Evolutionary conservation across 148 eudicot species (phyloP), one percentile per base, ranked within the genome.

Genomic region (Beta vulgaris): DNA sequence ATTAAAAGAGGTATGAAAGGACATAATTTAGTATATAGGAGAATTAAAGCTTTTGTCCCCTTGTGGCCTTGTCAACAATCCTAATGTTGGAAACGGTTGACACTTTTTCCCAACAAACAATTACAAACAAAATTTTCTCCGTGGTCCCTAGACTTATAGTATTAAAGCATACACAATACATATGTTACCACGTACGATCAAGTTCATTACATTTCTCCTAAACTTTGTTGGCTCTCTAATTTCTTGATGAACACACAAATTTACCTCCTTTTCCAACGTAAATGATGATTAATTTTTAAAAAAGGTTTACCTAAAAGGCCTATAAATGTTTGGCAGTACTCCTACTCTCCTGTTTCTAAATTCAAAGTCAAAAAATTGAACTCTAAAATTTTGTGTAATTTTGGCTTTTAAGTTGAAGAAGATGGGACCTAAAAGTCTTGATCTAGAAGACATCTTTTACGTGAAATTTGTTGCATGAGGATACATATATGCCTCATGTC

Each of bases 101-200:
- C 42, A 63, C 83, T 80, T 80, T 80, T 42, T 13, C 83, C 72
- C 66, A 63, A 75, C 83, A 23, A 74, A 68, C 74, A 40, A 68
- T 54, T 65, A 64, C 48, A 29, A 29, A 64, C 48, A 29, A 29
- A 75, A 55, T 75, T 70, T 70, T 53, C 72, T 70, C n/a, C 48
- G 78, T 74, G 78, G 57, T 49, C 74, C 73, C 64, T 69, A 68
- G 15, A 55, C 53, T 60, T 58, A 36, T 63, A 21, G 5, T 18
- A 35, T 18, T 21, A 10, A 34, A 34, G 15, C 26, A 21, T 34
- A 36, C 26, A 63, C n/a, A n/a, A n/a, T n/a, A n/a, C n/a, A n/a
- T n/a, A n/a, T n/a, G n/a, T n/a, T 34, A 63, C 36, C 28, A 35
- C 43, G n/a, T 26, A 36, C 6, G 14, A 59, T 59, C 19, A 35